These are phyloP conservation scores for Vitellaria paradoxa DNA, from an alignment of 179 eudicot species.

Conservation along the genomic window DNA sequence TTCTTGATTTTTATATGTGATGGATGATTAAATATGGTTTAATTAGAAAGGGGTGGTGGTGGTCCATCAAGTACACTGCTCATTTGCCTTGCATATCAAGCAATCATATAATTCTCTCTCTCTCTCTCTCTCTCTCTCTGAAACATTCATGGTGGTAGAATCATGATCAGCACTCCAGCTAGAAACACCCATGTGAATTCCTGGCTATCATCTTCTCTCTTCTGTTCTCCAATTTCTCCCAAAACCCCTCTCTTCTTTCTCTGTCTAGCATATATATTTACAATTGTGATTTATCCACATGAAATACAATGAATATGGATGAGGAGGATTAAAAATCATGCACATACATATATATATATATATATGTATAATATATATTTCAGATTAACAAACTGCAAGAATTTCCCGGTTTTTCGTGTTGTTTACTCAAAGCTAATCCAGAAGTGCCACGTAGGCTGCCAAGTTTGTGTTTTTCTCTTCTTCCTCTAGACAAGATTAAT, in stretches of 20 bases:
- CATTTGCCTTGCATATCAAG: conserved; percentile 91
- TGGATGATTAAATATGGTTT: background rate
- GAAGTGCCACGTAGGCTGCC: conserved; percentile 7
- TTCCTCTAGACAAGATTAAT: conserved; percentile 6
- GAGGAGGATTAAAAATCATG: conserved; percentile 7
- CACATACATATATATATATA: background rate
- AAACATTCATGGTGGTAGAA: conserved; percentile 51
- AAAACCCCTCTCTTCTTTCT: background rate
- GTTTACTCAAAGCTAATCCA: conserved; percentile 17
- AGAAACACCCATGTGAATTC: conserved; percentile 59
- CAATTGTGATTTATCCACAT: background rate
- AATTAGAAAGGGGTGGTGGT: too few relatives aligned
- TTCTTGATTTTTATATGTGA: background rate
- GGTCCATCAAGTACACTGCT: conserved; percentile 42
- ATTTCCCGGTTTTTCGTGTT: conserved; percentile 18
- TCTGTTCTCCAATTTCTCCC: background rate
- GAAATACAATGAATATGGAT: background rate
- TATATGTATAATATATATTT: background rate
- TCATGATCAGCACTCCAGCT: conserved; percentile 56
- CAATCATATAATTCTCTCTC: conserved; percentile 41
- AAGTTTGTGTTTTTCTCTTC: background rate
- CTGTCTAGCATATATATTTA: background rate
- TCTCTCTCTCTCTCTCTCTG: conserved; percentile 30
- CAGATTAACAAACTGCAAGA: conserved; percentile 21
- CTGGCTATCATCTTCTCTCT: conserved; percentile 18